Evolutionary conservation across 2,329 filamentous ascomycete species (phyloP).

Genomic region (Pseudogymnoascus sp.): DNA sequence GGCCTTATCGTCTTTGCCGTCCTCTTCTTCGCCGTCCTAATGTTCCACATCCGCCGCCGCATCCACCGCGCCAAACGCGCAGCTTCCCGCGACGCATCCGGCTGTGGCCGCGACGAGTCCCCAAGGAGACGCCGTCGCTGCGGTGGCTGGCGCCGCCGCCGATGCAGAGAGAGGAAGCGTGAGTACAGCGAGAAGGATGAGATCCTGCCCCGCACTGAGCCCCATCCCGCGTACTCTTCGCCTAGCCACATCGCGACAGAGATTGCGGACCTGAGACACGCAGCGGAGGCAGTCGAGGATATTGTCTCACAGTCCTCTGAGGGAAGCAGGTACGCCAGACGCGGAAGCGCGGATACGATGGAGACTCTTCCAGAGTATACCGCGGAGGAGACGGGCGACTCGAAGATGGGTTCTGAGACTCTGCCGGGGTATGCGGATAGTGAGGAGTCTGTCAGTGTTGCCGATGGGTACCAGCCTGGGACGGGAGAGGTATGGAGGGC

Average conservation of each 20-base stretch:
- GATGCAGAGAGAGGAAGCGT: not conserved
- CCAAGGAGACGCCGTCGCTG: not conserved
- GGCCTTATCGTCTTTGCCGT: not conserved
- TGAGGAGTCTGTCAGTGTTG: not conserved
- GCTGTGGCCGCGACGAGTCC: not conserved
- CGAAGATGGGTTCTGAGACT: not conserved
- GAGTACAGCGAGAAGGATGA: constrained; percentile 2
- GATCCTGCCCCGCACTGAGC: not conserved
- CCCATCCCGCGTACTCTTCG: not conserved
- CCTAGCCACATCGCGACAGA: not conserved
- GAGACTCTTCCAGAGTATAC: not conserved
- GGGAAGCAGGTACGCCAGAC: not conserved
- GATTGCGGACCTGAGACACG: not conserved
- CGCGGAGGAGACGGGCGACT: not conserved
- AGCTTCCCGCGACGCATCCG: not conserved
- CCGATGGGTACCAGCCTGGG: constrained; percentile 3
- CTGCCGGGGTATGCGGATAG: not conserved
- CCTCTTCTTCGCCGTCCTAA: not conserved
- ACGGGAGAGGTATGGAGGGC: constrained; percentile 2
- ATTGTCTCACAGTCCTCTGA: not conserved
- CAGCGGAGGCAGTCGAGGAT: not conserved
- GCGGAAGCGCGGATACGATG: not conserved
- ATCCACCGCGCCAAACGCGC: not conserved
- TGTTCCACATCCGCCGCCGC: not conserved
- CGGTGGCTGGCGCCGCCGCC: not conserved